Evolutionary conservation across 148 eudicot genomes (phyloP).

Genomic region (Silene latifolia): DNA sequence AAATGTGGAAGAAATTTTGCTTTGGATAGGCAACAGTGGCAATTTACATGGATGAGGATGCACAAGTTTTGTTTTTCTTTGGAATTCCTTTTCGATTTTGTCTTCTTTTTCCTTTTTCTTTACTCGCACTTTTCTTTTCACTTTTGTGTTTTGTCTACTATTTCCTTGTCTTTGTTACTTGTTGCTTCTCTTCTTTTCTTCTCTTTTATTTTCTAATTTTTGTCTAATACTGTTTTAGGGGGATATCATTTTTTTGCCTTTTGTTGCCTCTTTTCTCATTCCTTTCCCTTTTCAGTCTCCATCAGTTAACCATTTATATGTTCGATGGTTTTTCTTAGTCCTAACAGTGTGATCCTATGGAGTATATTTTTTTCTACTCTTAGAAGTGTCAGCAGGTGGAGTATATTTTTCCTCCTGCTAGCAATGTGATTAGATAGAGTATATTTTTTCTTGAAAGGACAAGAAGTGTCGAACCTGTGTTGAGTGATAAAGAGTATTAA

Average conservation of each 20-base stretch:
- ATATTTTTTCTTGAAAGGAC: neutral
- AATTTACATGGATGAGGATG: neutral
- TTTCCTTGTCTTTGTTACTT: neutral
- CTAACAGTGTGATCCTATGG: neutral
- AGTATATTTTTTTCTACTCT: neutral
- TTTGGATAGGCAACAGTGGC: neutral
- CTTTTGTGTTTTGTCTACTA: neutral
- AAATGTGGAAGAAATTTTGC: neutral
- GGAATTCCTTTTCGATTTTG: neutral
- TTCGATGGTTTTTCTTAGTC: neutral
- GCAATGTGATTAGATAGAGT: neutral
- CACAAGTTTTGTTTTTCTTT: neutral
- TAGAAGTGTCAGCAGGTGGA: neutral
- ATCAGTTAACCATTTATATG: neutral
- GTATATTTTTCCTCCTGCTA: neutral
- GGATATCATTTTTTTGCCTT: neutral
- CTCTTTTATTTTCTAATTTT: neutral
- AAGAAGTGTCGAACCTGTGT: slow-evolving; percentile 59
- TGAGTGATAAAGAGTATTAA: slow-evolving; percentile 85
- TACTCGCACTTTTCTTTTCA: neutral
- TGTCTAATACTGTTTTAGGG: neutral
- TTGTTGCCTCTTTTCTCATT: neutral
- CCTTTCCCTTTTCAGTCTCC: neutral
- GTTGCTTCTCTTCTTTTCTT: neutral
- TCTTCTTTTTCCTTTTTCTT: neutral